phyloP scores from a whole-genome alignment of 176 grass and related monocot species.

The Carex scoparia region DNA sequence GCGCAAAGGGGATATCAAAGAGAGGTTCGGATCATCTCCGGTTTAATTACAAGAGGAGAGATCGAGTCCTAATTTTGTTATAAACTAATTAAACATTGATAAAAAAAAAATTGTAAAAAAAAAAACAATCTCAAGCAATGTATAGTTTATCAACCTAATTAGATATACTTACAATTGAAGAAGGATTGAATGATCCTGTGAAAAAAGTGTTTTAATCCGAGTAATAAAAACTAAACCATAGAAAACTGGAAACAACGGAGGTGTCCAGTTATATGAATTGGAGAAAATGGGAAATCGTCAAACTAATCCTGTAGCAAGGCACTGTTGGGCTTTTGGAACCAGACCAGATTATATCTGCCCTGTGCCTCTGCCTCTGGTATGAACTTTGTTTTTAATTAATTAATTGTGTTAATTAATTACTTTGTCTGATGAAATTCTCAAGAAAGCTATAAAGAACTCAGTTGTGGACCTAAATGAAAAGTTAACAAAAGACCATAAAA shows the following conservation, averaged over 20 bases:
- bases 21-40: neutral
- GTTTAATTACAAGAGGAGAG: neutral
- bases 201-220: no score
- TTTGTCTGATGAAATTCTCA: neutral
- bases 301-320: slow-evolving; percentile 10
- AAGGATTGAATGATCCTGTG: no score
- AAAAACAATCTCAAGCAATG: no score
- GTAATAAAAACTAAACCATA: neutral
- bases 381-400: neutral
- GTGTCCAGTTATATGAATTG: neutral
- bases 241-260: neutral
- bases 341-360: neutral
- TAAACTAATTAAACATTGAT: no score
- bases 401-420: neutral
- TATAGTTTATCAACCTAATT: no score
- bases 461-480: slow-evolving; percentile 7
- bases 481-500: slow-evolving; percentile 14
- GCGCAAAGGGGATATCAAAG: slow-evolving; percentile 12
- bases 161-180: no score
- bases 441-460: slow-evolving; percentile 5
- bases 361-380: neutral
- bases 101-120: no score
- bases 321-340: slow-evolving; percentile 12
- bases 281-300: neutral
- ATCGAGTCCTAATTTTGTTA: no score